Conservation (phyloP, 169 alveolate genomes). For the Plasmodium blacklocki region DNA sequence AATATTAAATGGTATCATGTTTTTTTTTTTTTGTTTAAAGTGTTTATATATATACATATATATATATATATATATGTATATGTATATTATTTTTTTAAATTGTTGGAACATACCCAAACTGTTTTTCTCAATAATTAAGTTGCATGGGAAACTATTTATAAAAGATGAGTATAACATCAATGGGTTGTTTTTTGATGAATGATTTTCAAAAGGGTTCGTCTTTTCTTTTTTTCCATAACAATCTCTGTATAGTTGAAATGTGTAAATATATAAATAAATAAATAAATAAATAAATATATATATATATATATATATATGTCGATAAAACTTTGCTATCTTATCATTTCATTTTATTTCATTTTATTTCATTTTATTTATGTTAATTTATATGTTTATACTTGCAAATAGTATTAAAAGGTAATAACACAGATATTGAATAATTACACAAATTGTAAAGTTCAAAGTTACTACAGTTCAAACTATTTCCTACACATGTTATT, state of each 20-base stretch:
- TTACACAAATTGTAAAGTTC: conserved; percentile 75
- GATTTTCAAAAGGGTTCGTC: conserved; percentile 44
- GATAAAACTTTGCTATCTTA: too few relatives aligned
- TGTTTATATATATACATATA: not conserved
- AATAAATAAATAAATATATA: too few relatives aligned
- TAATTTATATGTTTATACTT: not conserved
- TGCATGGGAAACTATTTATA: conserved; percentile 49
- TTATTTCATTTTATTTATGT: not conserved
- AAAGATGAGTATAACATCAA: conserved; percentile 43
- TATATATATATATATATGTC: too few relatives aligned
- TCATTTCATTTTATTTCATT: too few relatives aligned
- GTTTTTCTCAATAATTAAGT: conserved; percentile 36
- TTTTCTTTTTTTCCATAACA: conserved; percentile 59
- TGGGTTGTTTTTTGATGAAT: conserved; percentile 27
- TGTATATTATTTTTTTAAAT: conserved; percentile 9
- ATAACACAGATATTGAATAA: conserved; percentile 41
- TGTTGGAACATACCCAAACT: conserved; percentile 8
- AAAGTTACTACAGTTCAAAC: conserved; percentile 76
- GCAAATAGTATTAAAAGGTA: conserved; percentile 42
- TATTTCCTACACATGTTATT: conserved; percentile 80
- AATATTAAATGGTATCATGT: not conserved
- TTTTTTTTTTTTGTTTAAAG: too few relatives aligned
- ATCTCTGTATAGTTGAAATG: not conserved
- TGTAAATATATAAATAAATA: too few relatives aligned
- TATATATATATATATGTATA: not conserved